Percentiles rank a stretch among this genome's conserved stretches.
phyloP scores from a whole-genome alignment of 176 grass and related monocot genomes.

The Ananas comosus region DNA sequence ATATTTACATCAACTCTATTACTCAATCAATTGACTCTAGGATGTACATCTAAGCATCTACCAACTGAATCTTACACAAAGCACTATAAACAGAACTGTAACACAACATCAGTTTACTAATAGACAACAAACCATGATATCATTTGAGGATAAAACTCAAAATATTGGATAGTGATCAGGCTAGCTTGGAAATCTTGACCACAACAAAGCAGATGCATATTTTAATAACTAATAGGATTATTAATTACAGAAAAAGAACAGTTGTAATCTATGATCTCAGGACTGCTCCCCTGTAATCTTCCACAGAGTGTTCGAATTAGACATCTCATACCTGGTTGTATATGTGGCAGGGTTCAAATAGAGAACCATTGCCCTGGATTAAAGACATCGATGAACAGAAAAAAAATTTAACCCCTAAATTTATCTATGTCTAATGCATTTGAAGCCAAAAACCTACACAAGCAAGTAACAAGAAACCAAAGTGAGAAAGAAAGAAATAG shows the following conservation, averaged over 20 bases:
- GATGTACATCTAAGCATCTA: background rate
- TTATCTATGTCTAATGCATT: no score
- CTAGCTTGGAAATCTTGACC: background rate
- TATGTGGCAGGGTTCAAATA: conserved; percentile 33
- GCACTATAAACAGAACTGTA: background rate
- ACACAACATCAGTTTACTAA: background rate
- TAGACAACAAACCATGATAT: background rate
- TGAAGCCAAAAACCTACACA: no score
- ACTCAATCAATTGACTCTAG: background rate
- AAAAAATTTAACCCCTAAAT: no score
- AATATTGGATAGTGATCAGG: background rate
- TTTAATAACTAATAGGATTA: no score
- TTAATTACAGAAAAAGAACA: no score
- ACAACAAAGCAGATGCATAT: background rate
- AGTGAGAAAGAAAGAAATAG: no score
- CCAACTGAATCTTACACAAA: background rate
- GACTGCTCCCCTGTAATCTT: no score
- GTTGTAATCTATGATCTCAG: no score
- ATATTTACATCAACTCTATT: background rate
- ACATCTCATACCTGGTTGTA: conserved; percentile 37
- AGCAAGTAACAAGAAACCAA: no score
- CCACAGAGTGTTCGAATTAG: no score
- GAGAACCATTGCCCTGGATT: no score
- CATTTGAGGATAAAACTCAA: background rate
- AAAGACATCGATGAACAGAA: no score